phyloP scores from a whole-genome alignment of 352 stramenopile genomes.

The Phytophthora gonapodyides region DNA sequence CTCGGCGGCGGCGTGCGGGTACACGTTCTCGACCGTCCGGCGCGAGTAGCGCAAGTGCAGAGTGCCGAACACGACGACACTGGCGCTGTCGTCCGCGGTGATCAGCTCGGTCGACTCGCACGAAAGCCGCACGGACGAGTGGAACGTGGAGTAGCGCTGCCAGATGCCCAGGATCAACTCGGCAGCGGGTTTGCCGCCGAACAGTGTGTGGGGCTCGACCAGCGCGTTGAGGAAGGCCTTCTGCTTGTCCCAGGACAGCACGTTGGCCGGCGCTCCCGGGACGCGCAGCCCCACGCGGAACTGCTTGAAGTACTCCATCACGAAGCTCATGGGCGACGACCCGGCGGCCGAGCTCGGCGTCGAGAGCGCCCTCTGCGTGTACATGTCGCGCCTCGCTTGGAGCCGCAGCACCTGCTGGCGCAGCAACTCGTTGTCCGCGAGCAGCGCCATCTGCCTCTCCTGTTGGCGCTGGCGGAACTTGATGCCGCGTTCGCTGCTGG shows the following conservation, averaged over 20 bases:
- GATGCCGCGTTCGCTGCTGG: constrained; percentile 35
- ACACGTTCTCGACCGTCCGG: constrained; percentile 54
- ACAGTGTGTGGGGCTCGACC: constrained; percentile 29
- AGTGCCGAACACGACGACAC: constrained; percentile 34
- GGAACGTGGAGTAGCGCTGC: constrained; percentile 35
- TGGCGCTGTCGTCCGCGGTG: constrained; percentile 25
- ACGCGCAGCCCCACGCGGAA: constrained; percentile 37
- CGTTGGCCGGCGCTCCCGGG: constrained; percentile 3
- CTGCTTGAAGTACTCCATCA: constrained; percentile 47
- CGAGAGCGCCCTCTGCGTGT: constrained; percentile 18
- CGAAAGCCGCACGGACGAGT: constrained; percentile 38
- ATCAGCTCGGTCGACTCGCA: constrained; percentile 31
- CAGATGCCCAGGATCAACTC: constrained; percentile 33
- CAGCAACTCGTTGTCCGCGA: constrained; percentile 18
- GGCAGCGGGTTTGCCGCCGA: constrained; percentile 26
- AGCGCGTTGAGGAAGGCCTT: constrained; percentile 33
- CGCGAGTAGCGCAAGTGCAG: constrained; percentile 53
- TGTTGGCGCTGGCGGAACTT: constrained; percentile 38
- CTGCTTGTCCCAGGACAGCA: constrained; percentile 20
- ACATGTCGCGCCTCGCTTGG: constrained; percentile 23
- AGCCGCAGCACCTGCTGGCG: constrained; percentile 34
- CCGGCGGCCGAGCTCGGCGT: constrained; percentile 16
- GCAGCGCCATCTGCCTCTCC: constrained; percentile 26
- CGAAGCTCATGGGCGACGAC: constrained; percentile 29
- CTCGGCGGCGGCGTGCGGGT: constrained; percentile 39